A percentile compares a stretch with the other conserved stretches of the same genome.
These are phyloP conservation scores for Arabidopsis thaliana DNA, from an alignment of 345 rosid genomes.

Conservation along the genomic window DNA sequence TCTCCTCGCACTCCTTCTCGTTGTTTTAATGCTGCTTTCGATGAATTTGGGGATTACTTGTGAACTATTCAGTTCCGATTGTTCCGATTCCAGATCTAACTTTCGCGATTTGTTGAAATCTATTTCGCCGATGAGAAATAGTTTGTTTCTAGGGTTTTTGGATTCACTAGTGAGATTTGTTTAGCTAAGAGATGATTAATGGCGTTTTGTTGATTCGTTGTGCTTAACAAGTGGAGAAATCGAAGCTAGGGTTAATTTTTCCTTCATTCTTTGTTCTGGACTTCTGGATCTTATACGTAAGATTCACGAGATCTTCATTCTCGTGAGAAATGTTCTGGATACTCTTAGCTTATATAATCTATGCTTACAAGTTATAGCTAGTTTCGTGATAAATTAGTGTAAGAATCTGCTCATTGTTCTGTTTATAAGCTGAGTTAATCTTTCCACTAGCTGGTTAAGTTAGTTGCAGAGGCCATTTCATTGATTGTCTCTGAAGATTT, in stretches of 20 bases:
- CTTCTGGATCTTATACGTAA: background rate
- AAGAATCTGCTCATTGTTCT: background rate
- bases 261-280: background rate
- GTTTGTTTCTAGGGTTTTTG: conserved; percentile 12
- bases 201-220: background rate
- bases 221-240: background rate
- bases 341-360: conserved; percentile 1
- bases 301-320: background rate
- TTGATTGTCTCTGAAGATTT: conserved; percentile 21
- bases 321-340: background rate
- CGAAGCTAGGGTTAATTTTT: conserved; percentile 8
- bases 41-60: background rate
- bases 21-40: background rate
- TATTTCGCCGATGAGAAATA: no score
- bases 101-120: background rate
- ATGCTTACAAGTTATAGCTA: background rate
- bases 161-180: conserved; percentile 2
- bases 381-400: background rate
- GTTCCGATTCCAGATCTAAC: conserved; percentile 24
- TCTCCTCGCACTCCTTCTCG: background rate
- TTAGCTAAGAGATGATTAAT: background rate
- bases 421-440: background rate
- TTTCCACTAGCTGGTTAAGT: background rate
- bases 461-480: background rate
- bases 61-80: background rate